phyloP scores from a whole-genome alignment of 169 alveolate genomes.

The Cryptosporidium ryanae region DNA sequence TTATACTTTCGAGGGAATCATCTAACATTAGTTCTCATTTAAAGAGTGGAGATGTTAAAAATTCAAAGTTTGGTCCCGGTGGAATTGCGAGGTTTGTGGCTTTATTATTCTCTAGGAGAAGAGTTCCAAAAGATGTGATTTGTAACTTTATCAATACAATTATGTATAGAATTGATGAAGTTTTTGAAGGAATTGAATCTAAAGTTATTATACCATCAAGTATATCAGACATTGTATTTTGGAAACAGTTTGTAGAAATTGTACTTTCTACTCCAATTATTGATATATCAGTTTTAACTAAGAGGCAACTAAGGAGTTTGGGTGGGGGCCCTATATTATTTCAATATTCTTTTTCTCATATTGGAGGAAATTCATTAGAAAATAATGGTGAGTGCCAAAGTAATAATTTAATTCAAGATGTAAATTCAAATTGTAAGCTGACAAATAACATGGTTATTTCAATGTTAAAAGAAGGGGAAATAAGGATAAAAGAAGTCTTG shows the following conservation, averaged over 20 bases:
- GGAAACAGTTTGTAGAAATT: constrained; percentile 58
- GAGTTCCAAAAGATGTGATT: constrained; percentile 33
- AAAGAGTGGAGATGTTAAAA: constrained; percentile 12
- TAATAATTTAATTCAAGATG: constrained; percentile 14
- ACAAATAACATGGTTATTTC: constrained; percentile 18
- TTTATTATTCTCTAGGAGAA: constrained; percentile 27
- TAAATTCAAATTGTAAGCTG: constrained; percentile 15
- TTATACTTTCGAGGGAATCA: constrained; percentile 36
- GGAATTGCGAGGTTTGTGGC: constrained; percentile 57
- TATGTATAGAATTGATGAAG: constrained; percentile 59
- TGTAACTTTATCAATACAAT: constrained; percentile 39
- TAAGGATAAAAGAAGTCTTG: constrained; percentile 26
- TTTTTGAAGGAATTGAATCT: constrained; percentile 5
- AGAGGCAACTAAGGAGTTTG: constrained; percentile 27
- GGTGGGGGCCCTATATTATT: constrained; percentile 64
- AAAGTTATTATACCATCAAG: neutral
- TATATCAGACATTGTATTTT: constrained; percentile 41
- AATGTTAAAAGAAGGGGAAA: constrained; percentile 17
- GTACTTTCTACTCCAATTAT: constrained; percentile 32
- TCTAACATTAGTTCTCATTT: constrained; percentile 7
- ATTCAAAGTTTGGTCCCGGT: constrained; percentile 36
- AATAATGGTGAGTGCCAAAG: neutral
- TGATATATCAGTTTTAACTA: constrained; percentile 50
- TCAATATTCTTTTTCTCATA: constrained; percentile 28
- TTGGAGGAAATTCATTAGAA: constrained; percentile 8